phyloP scores from a whole-genome alignment of 345 rosid species.

The Cardamine occulta region DNA sequence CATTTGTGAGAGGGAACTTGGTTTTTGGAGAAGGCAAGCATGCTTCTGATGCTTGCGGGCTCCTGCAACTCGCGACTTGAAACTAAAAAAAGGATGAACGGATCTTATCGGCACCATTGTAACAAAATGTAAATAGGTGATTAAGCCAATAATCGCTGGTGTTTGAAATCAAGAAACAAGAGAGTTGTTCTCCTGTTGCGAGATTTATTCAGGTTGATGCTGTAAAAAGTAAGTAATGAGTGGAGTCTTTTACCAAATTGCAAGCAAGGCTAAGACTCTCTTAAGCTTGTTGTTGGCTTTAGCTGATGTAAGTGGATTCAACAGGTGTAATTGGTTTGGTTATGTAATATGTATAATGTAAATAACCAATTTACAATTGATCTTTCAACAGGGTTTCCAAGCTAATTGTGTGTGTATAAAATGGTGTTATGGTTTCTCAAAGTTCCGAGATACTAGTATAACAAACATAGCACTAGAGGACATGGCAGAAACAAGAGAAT shows the following conservation, averaged over 20 bases:
- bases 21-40: constrained; percentile 78
- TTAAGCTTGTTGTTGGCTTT: constrained; percentile 21
- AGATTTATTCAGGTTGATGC: not conserved
- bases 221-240: not conserved
- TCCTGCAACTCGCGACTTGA: constrained; percentile 59
- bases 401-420: too few species aligned
- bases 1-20: constrained; percentile 91
- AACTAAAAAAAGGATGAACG: not conserved
- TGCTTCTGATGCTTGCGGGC: constrained; percentile 83
- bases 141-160: constrained; percentile 17
- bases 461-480: not conserved
- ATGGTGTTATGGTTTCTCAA: too few species aligned
- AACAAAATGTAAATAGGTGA: constrained; percentile 20
- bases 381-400: too few species aligned
- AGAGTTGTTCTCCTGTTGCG: not conserved
- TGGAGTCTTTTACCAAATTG: not conserved
- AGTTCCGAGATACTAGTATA: too few species aligned
- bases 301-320: not conserved
- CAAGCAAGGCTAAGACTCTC: not conserved
- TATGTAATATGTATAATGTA: not conserved
- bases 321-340: not conserved
- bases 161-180: not conserved
- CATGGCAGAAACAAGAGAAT: not conserved
- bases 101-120: not conserved
- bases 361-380: not conserved